Percentiles rank a stretch among this genome's conserved stretches.
Conservation (phyloP, 2,329 filamentous ascomycete genomes). For the Alternaria incomplexa region DNA sequence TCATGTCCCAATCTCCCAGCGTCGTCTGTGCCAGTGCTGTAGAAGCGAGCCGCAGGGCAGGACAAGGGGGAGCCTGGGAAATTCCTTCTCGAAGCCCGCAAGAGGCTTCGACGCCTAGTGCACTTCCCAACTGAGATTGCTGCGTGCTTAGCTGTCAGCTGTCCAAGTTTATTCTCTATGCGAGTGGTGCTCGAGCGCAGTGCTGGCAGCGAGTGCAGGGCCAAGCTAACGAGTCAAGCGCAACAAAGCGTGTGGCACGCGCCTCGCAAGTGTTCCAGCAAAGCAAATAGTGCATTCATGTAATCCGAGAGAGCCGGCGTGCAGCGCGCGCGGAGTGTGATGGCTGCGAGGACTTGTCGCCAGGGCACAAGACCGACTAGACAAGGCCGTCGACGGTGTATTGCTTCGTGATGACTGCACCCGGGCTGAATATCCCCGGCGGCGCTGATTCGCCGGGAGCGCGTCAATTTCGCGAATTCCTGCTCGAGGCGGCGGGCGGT, state of each 20-base stretch:
- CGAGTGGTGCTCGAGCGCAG: conserved; percentile 1
- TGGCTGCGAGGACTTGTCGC: neutral
- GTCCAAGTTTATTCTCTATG: neutral
- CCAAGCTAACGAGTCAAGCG: conserved; percentile 27
- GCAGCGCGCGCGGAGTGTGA: neutral
- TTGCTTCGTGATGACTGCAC: neutral
- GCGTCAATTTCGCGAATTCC: conserved; percentile 15
- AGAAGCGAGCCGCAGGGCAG: conserved; percentile 12
- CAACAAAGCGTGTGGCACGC: conserved; percentile 16
- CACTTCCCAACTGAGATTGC: conserved; percentile 7
- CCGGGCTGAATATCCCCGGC: neutral
- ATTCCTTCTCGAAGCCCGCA: conserved; percentile 5
- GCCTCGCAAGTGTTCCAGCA: conserved; percentile 13
- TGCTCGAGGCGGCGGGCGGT: neutral
- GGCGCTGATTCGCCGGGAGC: conserved; percentile 11
- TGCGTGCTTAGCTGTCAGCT: neutral
- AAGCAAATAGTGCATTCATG: conserved; percentile 12
- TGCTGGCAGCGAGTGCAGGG: conserved; percentile 5
- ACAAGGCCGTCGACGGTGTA: neutral
- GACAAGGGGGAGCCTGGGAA: conserved; percentile 6
- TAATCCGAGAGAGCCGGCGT: neutral
- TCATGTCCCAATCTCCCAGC: conserved; percentile 23
- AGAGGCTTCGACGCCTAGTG: conserved; percentile 9
- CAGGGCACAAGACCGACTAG: neutral
- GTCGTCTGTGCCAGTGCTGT: conserved; percentile 5